Percentiles rank a stretch among this genome's conserved stretches.
These are phyloP conservation scores for Penicillium crustosum DNA, from an alignment of 2,329 filamentous ascomycete species.

Conservation along the genomic window DNA sequence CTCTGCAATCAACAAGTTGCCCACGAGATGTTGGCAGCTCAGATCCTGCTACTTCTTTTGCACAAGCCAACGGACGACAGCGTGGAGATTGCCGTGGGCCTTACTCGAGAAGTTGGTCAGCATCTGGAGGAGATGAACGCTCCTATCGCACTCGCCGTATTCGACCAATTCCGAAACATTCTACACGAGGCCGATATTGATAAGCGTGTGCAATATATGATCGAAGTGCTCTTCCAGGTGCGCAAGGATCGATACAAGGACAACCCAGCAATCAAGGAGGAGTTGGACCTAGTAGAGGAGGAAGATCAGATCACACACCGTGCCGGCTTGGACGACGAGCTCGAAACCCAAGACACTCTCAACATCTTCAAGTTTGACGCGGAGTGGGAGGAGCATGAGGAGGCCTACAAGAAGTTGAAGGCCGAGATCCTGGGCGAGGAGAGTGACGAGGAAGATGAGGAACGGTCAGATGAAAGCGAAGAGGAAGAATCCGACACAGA, in stretches of 20 bases:
- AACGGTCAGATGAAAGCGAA: slow-evolving; percentile 59
- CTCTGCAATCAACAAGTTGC: slow-evolving; percentile 94
- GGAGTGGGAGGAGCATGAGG: slow-evolving; percentile 87
- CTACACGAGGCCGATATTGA: slow-evolving; percentile 96
- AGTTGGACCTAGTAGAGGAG: slow-evolving; percentile 92
- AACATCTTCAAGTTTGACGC: slow-evolving; percentile 96
- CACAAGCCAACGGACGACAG: slow-evolving; percentile 97
- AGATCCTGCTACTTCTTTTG: slow-evolving; percentile 87
- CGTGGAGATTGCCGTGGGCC: slow-evolving; percentile 92
- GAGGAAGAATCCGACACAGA: slow-evolving; percentile 73
- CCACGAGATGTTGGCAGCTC: slow-evolving; percentile 87
- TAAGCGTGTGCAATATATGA: slow-evolving; percentile 98
- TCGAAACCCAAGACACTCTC: slow-evolving; percentile 80
- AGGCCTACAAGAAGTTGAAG: slow-evolving; percentile 83
- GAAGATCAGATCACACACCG: slow-evolving; percentile 96
- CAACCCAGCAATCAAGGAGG: slow-evolving; percentile 84
- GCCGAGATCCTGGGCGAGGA: slow-evolving; percentile 91
- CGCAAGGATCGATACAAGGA: slow-evolving; percentile 97
- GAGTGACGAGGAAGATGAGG: slow-evolving; percentile 77
- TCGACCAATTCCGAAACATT: slow-evolving; percentile 93
- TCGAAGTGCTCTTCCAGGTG: slow-evolving; percentile 95
- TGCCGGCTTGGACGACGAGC: slow-evolving; percentile 75
- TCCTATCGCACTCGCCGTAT: slow-evolving; percentile 82
- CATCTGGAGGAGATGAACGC: slow-evolving; percentile 95
- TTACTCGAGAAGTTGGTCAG: slow-evolving; percentile 89